Conservation (phyloP, 2,329 filamentous ascomycete species). For the Phoma sp. region DNA sequence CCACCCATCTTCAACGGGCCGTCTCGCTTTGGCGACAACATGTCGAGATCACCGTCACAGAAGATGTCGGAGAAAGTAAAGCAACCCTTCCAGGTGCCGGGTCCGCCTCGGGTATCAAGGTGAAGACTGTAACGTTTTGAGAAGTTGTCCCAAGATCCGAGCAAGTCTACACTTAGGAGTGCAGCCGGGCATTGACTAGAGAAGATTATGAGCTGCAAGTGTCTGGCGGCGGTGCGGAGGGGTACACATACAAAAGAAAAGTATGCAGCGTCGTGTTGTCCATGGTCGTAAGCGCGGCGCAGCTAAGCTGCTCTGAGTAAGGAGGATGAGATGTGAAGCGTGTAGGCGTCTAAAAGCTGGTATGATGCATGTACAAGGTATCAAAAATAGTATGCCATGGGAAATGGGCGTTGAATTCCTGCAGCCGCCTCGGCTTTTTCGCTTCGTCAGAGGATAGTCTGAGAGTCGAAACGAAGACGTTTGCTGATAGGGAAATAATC, state of each 20-base stretch:
- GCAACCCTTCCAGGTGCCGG: conserved; percentile 83
- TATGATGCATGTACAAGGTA: conserved; percentile 19
- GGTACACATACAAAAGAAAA: conserved; percentile 56
- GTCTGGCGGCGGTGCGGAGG: conserved; percentile 22
- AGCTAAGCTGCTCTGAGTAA: conserved; percentile 38
- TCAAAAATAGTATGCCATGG: conserved; percentile 44
- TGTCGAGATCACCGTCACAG: conserved; percentile 71
- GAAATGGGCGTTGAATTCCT: conserved; percentile 28
- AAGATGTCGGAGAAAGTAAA: conserved; percentile 86
- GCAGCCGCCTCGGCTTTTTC: conserved; percentile 35
- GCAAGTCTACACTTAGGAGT: conserved; percentile 74
- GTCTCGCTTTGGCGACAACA: conserved; percentile 64
- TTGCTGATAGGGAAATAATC: conserved; percentile 29
- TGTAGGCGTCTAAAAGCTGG: conserved; percentile 35
- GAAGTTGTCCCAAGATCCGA: conserved; percentile 98
- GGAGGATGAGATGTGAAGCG: conserved; percentile 33
- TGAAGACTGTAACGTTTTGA: conserved; percentile 78
- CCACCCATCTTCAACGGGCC: conserved; percentile 90
- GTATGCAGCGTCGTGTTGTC: conserved; percentile 68
- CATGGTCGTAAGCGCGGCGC: conserved; percentile 38
- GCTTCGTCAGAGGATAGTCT: conserved; percentile 24
- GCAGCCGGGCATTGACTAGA: conserved; percentile 48
- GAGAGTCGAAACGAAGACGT: conserved; percentile 16
- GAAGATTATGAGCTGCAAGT: conserved; percentile 29
- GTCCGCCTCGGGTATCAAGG: conserved; percentile 75